Percentiles rank a stretch among this genome's conserved stretches.
phyloP scores from a whole-genome alignment of 2,329 filamentous ascomycete species.

The Fusarium oligoseptatum region DNA sequence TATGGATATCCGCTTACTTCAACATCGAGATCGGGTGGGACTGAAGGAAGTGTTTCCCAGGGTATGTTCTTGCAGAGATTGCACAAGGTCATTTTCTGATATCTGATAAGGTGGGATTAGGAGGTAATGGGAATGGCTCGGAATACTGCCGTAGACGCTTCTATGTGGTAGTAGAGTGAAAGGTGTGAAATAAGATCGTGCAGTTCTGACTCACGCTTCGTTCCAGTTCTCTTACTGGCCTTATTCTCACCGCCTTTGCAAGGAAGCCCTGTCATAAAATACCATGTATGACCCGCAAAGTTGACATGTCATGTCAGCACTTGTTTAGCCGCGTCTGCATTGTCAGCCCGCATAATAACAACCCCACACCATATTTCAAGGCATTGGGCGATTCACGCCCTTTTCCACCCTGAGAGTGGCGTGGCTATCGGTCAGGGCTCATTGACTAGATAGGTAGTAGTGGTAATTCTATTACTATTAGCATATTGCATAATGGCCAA shows the following conservation, averaged over 20 bases:
- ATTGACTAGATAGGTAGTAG: neutral
- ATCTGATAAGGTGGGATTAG: neutral
- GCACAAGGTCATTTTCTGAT: constrained; percentile 1
- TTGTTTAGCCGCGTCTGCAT: no score
- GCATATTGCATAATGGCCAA: neutral
- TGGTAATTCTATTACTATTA: neutral
- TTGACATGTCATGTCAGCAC: no score
- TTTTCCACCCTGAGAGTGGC: neutral
- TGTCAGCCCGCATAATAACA: neutral
- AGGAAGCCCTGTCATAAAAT: neutral
- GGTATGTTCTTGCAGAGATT: neutral
- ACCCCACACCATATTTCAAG: neutral
- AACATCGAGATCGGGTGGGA: accelerated
- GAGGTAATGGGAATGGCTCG: neutral
- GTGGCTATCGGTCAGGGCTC: neutral
- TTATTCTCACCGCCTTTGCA: neutral
- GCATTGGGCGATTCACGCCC: neutral
- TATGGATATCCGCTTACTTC: neutral
- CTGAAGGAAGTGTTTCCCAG: neutral
- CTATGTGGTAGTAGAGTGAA: neutral
- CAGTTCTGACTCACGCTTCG: neutral
- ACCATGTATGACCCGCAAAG: neutral
- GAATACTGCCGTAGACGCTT: neutral
- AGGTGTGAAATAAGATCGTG: neutral
- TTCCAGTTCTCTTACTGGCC: neutral